These are phyloP conservation scores for Dichotomopilus funicola DNA, from an alignment of 2,329 filamentous ascomycete genomes.

Conservation along the genomic window DNA sequence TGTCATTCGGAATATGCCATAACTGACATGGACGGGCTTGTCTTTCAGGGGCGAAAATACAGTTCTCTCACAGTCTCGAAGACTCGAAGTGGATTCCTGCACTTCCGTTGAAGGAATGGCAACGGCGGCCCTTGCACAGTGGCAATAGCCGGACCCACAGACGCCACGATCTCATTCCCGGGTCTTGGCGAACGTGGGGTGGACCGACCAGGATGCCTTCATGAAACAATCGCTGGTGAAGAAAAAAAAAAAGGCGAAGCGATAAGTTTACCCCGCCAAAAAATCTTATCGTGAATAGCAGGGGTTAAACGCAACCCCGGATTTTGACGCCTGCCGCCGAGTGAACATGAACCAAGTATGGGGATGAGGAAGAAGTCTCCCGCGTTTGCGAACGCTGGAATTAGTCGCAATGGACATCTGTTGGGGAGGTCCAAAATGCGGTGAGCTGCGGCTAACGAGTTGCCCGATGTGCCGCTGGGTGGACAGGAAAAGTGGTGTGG, in stretches of 20 bases:
- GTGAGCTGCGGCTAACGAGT: neutral
- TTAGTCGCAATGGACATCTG: neutral
- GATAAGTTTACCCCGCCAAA: constrained; percentile 2
- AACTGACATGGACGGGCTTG: too few relatives aligned
- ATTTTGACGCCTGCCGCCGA: constrained; percentile 2
- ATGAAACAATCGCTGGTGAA: neutral
- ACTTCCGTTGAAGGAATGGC: too few relatives aligned
- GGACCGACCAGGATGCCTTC: neutral
- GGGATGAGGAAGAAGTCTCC: neutral
- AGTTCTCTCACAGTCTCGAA: too few relatives aligned
- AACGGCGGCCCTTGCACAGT: neutral
- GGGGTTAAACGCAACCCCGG: constrained; percentile 5
- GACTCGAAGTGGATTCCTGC: too few relatives aligned
- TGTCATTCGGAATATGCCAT: too few relatives aligned
- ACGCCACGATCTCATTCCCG: constrained; percentile 1
- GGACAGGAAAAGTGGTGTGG: too few relatives aligned
- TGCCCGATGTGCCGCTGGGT: too few relatives aligned
- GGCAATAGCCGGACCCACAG: neutral
- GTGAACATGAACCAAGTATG: neutral
- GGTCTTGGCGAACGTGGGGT: constrained; percentile 4
- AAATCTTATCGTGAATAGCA: constrained; percentile 1
- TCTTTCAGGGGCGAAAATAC: too few relatives aligned
- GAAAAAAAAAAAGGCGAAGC: too few relatives aligned
- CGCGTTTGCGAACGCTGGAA: neutral
- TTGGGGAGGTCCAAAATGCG: neutral